Conservation (phyloP, 805 yeast species). For the Dipodascus geniculatus region DNA sequence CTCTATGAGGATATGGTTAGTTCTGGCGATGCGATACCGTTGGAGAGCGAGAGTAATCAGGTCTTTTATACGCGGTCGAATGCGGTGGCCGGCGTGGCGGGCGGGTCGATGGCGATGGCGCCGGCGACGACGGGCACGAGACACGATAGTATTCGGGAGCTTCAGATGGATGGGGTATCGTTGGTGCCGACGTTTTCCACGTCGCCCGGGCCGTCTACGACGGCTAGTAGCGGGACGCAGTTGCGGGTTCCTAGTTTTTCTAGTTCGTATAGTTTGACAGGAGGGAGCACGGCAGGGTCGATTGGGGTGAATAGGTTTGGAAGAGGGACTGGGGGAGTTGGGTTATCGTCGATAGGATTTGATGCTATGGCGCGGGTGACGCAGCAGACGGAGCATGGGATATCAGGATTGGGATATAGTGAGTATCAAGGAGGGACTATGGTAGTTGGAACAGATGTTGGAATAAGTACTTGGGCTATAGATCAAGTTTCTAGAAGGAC, state of each 20-base stretch:
- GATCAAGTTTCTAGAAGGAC: conserved; percentile 27
- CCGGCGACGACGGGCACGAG: not conserved
- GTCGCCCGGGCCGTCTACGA: not conserved
- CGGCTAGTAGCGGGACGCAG: not conserved
- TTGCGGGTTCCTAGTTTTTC: not conserved
- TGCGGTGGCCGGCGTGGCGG: not conserved
- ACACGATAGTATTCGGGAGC: not conserved
- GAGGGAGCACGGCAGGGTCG: too few species aligned
- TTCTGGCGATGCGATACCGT: not conserved
- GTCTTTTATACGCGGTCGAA: not conserved
- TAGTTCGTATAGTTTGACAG: not conserved
- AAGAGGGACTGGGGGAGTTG: not conserved
- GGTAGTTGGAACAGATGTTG: conserved; percentile 54
- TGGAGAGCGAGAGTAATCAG: not conserved
- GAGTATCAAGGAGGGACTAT: conserved; percentile 40
- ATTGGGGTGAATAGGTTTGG: not conserved
- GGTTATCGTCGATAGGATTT: not conserved
- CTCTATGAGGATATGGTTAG: not conserved
- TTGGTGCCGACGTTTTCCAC: not conserved
- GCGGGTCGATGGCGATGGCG: too few species aligned
- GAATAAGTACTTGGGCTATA: conserved; percentile 58
- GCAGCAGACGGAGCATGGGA: conserved; percentile 32
- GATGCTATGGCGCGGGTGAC: not conserved
- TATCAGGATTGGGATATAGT: conserved; percentile 52
- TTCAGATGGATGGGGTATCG: not conserved